Evolutionary conservation across 2,329 filamentous ascomycete genomes (phyloP).

Genomic region (Thielaviopsis populi): DNA sequence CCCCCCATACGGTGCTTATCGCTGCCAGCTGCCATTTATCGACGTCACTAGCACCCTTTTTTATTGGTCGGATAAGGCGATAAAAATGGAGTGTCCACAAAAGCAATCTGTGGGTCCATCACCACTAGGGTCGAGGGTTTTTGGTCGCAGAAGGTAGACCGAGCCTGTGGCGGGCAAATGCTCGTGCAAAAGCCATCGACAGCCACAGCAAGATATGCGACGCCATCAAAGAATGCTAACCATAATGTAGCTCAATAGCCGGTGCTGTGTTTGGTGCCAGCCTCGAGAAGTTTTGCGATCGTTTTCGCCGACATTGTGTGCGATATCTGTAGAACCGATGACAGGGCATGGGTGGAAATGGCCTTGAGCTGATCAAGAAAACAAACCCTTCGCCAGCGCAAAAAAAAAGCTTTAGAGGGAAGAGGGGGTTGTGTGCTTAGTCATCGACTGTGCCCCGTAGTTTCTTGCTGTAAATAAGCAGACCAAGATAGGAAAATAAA

Average conservation of each 20-base stretch:
- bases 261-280: neutral
- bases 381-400: neutral
- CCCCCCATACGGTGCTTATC: neutral
- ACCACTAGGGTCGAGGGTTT: conserved; percentile 15
- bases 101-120: conserved; percentile 4
- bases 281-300: neutral
- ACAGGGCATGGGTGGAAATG: neutral
- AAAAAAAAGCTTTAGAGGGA: neutral
- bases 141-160: neutral
- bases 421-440: neutral
- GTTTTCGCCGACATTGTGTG: neutral
- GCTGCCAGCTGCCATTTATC: conserved; percentile 9
- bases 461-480: neutral
- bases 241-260: neutral
- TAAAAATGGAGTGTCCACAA: neutral
- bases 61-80: conserved; percentile 16
- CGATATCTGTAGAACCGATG: neutral
- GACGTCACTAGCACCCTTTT: conserved; percentile 10
- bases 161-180: neutral
- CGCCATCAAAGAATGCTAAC: neutral
- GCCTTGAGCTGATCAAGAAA: neutral
- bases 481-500: neutral
- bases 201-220: neutral
- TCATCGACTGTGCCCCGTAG: neutral
- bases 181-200: neutral